phyloP scores from a whole-genome alignment of 345 rosid species.

The Gossypium sturtianum region DNA sequence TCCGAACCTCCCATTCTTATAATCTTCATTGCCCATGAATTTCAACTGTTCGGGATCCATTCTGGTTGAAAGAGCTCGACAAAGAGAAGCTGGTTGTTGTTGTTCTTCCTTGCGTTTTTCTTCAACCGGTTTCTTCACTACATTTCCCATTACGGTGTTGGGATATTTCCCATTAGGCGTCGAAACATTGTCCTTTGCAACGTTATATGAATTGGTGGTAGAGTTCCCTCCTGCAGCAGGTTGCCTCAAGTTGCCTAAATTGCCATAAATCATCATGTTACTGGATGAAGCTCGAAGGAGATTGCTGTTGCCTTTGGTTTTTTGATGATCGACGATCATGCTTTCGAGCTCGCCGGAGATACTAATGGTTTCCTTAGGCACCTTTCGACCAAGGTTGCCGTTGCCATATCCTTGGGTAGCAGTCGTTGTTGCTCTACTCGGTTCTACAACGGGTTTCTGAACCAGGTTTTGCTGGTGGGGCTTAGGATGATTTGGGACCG shows the following conservation, averaged over 20 bases:
- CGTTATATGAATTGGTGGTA: slow-evolving; percentile 9
- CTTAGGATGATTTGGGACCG: slow-evolving; percentile 27
- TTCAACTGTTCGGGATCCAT: slow-evolving; percentile 97
- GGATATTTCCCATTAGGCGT: slow-evolving; percentile 28
- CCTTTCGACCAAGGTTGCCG: slow-evolving; percentile 31
- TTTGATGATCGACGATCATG: slow-evolving; percentile 70
- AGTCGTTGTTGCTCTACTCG: neutral
- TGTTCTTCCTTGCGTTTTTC: slow-evolving; percentile 16
- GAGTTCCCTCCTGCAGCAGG: slow-evolving; percentile 19
- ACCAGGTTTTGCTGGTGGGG: slow-evolving; percentile 18
- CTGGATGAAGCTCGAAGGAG: slow-evolving; percentile 85
- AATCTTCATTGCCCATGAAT: slow-evolving; percentile 97
- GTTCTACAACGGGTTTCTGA: slow-evolving; percentile 17
- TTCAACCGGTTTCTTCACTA: slow-evolving; percentile 33
- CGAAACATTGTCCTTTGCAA: slow-evolving; percentile 18
- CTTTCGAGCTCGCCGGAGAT: slow-evolving; percentile 88
- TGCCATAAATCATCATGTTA: slow-evolving; percentile 66
- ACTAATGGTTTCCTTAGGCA: slow-evolving; percentile 50
- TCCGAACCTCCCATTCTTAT: slow-evolving; percentile 82
- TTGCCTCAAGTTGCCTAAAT: slow-evolving; percentile 75
- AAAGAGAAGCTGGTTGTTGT: slow-evolving; percentile 47
- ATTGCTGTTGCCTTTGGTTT: slow-evolving; percentile 33
- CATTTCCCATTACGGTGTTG: slow-evolving; percentile 47
- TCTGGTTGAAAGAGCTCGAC: slow-evolving; percentile 80
- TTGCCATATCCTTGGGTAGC: slow-evolving; percentile 22